Percentiles rank a stretch among this genome's conserved stretches.
These are phyloP conservation scores for Aspergillus arachidicola DNA, from an alignment of 2,329 filamentous ascomycete genomes.

Conservation along the genomic window DNA sequence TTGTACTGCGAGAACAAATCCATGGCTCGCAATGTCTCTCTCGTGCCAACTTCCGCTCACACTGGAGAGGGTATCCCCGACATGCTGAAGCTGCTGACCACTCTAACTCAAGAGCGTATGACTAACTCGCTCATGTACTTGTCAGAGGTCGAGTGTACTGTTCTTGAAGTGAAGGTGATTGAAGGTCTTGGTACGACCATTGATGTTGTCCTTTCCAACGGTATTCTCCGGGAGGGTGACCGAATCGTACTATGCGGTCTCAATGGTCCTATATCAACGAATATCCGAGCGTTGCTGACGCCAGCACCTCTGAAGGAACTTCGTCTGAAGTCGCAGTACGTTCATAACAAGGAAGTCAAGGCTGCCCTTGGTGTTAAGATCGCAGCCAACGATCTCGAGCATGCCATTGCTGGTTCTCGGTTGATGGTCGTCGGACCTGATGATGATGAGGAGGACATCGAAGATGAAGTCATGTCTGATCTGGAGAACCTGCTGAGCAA, in stretches of 20 bases:
- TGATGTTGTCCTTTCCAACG: conserved; percentile 94
- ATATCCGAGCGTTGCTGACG: conserved; percentile 90
- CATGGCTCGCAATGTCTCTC: conserved; percentile 90
- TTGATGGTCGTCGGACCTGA: conserved; percentile 91
- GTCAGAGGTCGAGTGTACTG: conserved; percentile 94
- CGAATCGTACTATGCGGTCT: conserved; percentile 93
- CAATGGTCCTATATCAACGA: conserved; percentile 93
- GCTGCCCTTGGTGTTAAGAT: conserved; percentile 99
- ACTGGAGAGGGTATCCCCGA: conserved; percentile 99
- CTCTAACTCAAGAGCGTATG: conserved; percentile 96
- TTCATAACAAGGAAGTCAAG: conserved; percentile 99
- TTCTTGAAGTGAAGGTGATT: conserved; percentile 98
- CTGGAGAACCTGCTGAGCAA: conserved; percentile 87
- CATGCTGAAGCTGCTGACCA: conserved; percentile 92
- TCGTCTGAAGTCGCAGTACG: conserved; percentile 92
- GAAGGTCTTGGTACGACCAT: conserved; percentile 99
- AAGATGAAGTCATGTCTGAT: conserved; percentile 95
- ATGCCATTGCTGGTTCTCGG: conserved; percentile 93
- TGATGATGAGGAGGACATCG: conserved; percentile 94
- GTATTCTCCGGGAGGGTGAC: conserved; percentile 91
- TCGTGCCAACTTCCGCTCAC: conserved; percentile 94
- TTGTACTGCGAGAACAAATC: conserved; percentile 98
- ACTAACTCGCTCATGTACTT: conserved; percentile 97
- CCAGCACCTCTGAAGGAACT: conserved; percentile 91
- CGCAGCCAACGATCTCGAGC: conserved; percentile 90